Base-by-base conservation (phyloP, 1,284 basidiomycete species). In the Dichomitus squalens region DNA sequence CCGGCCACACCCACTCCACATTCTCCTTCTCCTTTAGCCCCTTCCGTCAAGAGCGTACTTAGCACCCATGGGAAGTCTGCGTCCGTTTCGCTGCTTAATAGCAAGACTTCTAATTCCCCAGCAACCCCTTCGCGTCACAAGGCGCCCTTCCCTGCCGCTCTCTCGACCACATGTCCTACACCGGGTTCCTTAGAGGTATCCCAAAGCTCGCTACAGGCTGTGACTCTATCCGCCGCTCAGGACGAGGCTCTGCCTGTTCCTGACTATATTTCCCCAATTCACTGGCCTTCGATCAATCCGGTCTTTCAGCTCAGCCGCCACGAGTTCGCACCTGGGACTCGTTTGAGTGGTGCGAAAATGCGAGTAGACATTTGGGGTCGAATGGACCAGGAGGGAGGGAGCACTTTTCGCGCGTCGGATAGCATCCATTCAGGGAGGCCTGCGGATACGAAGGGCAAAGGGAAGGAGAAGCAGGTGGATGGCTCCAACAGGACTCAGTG, bases 281-380 rank as follows among this genome's bases (percentile, higher is more conserved):
- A 91, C 65, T 76, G 76, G 39, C 85, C 89, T 6, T 91, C 90
- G 0, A 92, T 86, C 4, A 92, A 92, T 68, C 92, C 92, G 0
- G 71, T 73, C n/a, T 93, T 92, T 64, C 57, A 75, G 7, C 71
- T 91, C 11, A 75, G 78, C 34, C 66, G 70, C 51, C 70, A 68
- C 50, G 80, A 83, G 36, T 82, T 83, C 63, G 72, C 78, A 0
- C 72, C 75, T 23, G 76, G 76, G 67, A 75, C 78, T 7, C 76
- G 88, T 66, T 64, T 80, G 16, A 80, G 80, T 62, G 75, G 78
- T 3, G 73, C 78, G 35, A 75, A 65, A 49, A 64, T 89, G 58
- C 79, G 72, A 48, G 72, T 90, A 8, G 81, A 85, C 57, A 69
- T 88, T 14, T 90, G 85, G 87, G 85, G 80, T 2, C 83, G 53